Base-by-base conservation (phyloP, 2,329 filamentous ascomycete genomes). In the Diaporthe eres region DNA sequence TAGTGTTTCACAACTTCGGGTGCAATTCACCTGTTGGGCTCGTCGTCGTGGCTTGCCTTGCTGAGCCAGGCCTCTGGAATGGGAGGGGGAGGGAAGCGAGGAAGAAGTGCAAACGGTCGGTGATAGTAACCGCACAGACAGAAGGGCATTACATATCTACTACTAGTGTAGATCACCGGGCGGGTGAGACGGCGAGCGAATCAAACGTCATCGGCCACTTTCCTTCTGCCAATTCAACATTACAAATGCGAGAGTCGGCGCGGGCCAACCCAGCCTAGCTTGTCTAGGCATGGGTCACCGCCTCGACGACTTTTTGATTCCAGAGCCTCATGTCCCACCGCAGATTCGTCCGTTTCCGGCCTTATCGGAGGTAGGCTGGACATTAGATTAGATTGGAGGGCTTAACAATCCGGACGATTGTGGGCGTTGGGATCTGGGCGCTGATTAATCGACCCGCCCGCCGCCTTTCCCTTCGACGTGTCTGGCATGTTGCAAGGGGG, bases 301-400 rank as follows among this genome's bases (percentile, higher is more conserved):
- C 65, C 47, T 39, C 34, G 37, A 9, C 49, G 34, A 37, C 22
- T 37, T 53, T 22, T 4, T 53, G 65, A 53, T 25, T 37, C 47
- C 9, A 39, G 34, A 70, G 49, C 65, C 65, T 70, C 49, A 55
- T 42, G 51, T 42, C n/a, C 34, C 65, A 55, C 49, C 17, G 51
- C 65, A 70, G 65, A n/a, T 28, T 28, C 13, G 49, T 25, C 49
- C 65, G 34, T 34, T 55, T 55, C 34, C 65, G 65, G 65, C 34
- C 49, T 53, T 70, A 70, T 55, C 65, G 65, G 65, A 55, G 22
- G 49, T 70, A 55, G n/a, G 22, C 9, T 70, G 49, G 65, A 70
- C n/a, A 55, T 70, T 55, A 70, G 65, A 70, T 70, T 55, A 70
- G 65, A 55, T 55, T 55, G 65, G 8, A 19, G 47, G 47, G 47